These are phyloP conservation scores for Yarrowia sp. DNA, from an alignment of 805 yeast species.

Conservation along the genomic window DNA sequence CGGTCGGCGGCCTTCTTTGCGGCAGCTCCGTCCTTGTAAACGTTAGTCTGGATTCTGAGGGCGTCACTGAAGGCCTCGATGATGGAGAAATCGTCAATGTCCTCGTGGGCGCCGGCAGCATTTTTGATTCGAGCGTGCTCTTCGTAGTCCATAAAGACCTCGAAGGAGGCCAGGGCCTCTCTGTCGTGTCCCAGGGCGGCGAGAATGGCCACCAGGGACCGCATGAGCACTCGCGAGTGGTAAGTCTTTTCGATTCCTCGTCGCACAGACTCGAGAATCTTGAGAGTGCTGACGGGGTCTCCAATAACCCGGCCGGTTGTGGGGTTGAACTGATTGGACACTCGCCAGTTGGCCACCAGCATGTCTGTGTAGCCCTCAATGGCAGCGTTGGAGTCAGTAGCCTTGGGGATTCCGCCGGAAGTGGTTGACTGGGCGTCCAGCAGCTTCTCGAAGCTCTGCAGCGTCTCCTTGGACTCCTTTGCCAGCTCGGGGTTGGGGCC, in stretches of 20 bases:
- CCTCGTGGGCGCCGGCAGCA: slow-evolving; percentile 32
- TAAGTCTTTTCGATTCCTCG: slow-evolving; percentile 34
- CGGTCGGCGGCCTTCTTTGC: slow-evolving; percentile 30
- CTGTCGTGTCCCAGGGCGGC: slow-evolving; percentile 31
- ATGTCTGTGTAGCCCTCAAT: slow-evolving; percentile 31
- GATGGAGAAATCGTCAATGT: slow-evolving; percentile 31
- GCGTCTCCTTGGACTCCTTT: slow-evolving; percentile 27
- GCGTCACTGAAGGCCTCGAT: slow-evolving; percentile 27
- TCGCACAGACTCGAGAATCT: slow-evolving; percentile 28
- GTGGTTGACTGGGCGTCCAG: slow-evolving; percentile 19
- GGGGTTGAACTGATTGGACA: slow-evolving; percentile 18
- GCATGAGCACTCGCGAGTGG: slow-evolving; percentile 38
- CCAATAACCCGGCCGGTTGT: slow-evolving; percentile 27
- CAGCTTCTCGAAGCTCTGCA: slow-evolving; percentile 27
- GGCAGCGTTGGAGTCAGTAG: slow-evolving; percentile 30
- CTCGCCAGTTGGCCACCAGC: slow-evolving; percentile 32
- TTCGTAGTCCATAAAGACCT: slow-evolving; percentile 36
- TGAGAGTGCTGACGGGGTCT: slow-evolving; percentile 26
- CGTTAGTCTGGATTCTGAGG: slow-evolving; percentile 28
- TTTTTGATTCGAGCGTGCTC: slow-evolving; percentile 32
- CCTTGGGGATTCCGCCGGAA: slow-evolving; percentile 28
- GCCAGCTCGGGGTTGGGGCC: slow-evolving; percentile 16
- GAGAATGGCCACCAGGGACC: slow-evolving; percentile 34
- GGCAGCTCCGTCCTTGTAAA: slow-evolving; percentile 24
- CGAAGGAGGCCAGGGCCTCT: slow-evolving; percentile 38